Evolutionary conservation across 345 rosid species (phyloP).

Genomic region (Firmiana major): DNA sequence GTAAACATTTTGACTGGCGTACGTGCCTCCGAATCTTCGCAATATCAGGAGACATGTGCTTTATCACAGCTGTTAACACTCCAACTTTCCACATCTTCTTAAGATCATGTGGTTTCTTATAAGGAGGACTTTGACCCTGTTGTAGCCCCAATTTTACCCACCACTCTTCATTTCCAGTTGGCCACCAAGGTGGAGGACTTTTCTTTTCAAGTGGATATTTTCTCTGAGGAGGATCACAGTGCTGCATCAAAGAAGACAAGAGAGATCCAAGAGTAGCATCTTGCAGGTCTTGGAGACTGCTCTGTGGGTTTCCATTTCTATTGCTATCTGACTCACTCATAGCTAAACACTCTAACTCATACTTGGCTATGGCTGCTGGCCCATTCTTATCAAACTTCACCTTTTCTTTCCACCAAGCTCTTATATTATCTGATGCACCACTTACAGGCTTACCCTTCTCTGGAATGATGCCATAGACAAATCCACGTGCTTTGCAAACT

Average conservation of each 20-base stretch:
- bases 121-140: constrained; percentile 69
- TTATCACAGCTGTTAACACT: constrained; percentile 91
- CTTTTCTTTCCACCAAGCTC: constrained; percentile 99
- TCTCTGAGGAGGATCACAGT: constrained; percentile 97
- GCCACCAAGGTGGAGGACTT: constrained; percentile 99
- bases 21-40: constrained; percentile 92
- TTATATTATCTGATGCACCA: constrained; percentile 86
- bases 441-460: constrained; percentile 95
- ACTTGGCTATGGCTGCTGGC: constrained; percentile 82
- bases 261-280: constrained; percentile 98
- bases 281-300: constrained; percentile 82
- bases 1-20: constrained; percentile 94
- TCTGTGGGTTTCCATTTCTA: constrained; percentile 54
- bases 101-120: constrained; percentile 93
- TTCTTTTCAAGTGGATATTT: constrained; percentile 91
- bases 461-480: constrained; percentile 93
- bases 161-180: constrained; percentile 91
- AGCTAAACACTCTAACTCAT: constrained; percentile 75
- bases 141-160: constrained; percentile 73
- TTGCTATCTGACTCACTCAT: constrained; percentile 53
- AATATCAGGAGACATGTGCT: constrained; percentile 94
- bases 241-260: constrained; percentile 96
- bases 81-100: constrained; percentile 99
- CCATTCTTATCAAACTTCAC: constrained; percentile 97
- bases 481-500: constrained; percentile 93